Conservation (phyloP, 225 moss, liverwort and hornwort species). For the Sphagnum contortum region DNA sequence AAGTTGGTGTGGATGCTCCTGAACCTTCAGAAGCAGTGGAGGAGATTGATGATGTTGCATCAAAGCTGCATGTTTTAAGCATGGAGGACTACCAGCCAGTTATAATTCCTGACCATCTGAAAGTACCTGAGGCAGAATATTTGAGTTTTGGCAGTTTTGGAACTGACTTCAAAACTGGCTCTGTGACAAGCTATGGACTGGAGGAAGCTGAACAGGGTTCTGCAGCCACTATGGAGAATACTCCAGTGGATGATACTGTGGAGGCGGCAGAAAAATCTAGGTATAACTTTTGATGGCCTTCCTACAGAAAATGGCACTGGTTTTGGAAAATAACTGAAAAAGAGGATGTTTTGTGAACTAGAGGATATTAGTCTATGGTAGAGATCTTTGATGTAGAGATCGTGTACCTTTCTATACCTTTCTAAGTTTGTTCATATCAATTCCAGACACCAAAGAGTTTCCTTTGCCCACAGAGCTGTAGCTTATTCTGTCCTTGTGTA, state of each 20-base stretch:
- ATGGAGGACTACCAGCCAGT: constrained; percentile 79
- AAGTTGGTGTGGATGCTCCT: constrained; percentile 20
- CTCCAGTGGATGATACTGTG: constrained; percentile 23
- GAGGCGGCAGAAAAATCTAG: constrained; percentile 26
- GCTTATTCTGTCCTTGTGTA: no score
- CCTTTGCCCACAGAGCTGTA: no score
- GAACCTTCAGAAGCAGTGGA: constrained; percentile 27
- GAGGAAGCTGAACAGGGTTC: constrained; percentile 51
- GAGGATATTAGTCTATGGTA: no score
- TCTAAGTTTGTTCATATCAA: no score
- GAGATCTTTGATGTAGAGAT: no score
- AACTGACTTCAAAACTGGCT: constrained; percentile 64
- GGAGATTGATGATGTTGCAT: constrained; percentile 42
- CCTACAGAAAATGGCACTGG: no score
- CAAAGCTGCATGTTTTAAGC: constrained; percentile 51
- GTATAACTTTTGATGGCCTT: constrained; percentile 1
- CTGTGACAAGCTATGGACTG: constrained; percentile 41
- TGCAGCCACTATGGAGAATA: constrained; percentile 16
- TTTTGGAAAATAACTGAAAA: no score
- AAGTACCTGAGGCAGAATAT: constrained; percentile 78
- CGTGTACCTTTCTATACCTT: no score
- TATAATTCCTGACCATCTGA: constrained; percentile 82
- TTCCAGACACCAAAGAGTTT: no score
- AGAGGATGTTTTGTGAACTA: no score
- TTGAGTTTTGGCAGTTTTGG: constrained; percentile 95